A percentile compares a stretch with the other conserved stretches of the same genome.
Evolutionary conservation across 108 stramenopile species (phyloP).

Genomic region (Nitzschia palea): DNA sequence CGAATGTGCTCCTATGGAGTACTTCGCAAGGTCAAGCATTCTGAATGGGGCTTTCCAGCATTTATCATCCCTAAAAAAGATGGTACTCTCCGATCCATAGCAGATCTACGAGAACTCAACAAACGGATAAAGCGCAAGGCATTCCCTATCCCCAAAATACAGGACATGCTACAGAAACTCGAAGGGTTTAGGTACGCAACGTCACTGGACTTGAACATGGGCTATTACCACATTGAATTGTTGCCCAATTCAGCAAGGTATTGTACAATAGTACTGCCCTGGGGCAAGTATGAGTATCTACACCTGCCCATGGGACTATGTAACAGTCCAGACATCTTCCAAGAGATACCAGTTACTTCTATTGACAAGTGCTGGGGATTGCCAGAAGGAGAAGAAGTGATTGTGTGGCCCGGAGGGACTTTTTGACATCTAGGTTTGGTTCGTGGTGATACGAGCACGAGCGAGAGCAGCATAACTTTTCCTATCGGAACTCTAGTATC

Average conservation of each 20-base stretch:
- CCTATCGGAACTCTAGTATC: too few species aligned
- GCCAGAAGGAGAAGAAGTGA: too few species aligned
- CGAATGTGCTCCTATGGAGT: slow-evolving; percentile 21
- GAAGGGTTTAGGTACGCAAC: slow-evolving; percentile 25
- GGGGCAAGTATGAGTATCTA: slow-evolving; percentile 22
- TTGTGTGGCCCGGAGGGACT: too few species aligned
- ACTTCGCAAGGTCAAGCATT: slow-evolving; percentile 1
- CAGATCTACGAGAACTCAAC: slow-evolving; percentile 44
- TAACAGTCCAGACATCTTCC: slow-evolving; percentile 27
- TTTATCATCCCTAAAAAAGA: slow-evolving; percentile 42
- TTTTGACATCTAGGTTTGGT: too few species aligned
- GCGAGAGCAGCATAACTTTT: too few species aligned
- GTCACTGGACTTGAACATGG: slow-evolving; percentile 35
- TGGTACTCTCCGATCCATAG: slow-evolving; percentile 6
- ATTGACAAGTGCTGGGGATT: too few species aligned
- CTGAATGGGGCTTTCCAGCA: slow-evolving; percentile 26
- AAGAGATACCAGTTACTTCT: too few species aligned
- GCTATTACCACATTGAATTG: slow-evolving; percentile 37
- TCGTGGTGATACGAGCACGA: too few species aligned
- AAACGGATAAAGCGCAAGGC: slow-evolving; percentile 28
- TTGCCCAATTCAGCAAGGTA: slow-evolving; percentile 14
- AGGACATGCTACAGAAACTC: slow-evolving; percentile 28
- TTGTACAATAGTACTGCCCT: slow-evolving; percentile 29
- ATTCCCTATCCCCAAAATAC: slow-evolving; percentile 37
- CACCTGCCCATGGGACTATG: slow-evolving; percentile 26